Evolutionary conservation across 176 grass and related monocot species (phyloP), one percentile per base, ranked within the genome.

Genomic region (Rhipidocladum racemiflorum): DNA sequence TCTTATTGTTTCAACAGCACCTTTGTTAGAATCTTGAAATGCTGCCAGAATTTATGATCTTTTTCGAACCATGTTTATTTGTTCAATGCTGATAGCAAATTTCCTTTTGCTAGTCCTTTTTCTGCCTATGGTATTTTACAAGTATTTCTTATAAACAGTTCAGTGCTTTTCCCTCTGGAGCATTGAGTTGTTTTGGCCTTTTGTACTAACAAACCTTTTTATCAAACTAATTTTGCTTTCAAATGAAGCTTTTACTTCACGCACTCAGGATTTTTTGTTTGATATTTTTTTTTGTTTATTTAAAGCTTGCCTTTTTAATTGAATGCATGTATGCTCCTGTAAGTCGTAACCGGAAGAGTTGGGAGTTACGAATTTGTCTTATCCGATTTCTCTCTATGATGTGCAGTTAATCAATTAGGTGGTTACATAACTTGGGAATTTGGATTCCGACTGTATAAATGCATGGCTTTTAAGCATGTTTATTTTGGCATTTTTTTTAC

Each of bases 401-500:
- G 16, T 80, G 61, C 62, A 20, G 25, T 61, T 89, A 62, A 53
- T 55, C 68, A 62, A 30, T 27, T 75, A 5, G 30, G 64, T 49
- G 34, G 43, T 18, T 29, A 36, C 65, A 70, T 63, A 59, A 28
- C 32, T 80, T 84, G 27, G 43, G 46, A 75, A 63, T 43, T 86
- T 82, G 32, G 8, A n/a, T 62, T 85, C 29, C 29, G 23, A 61
- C 17, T 14, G 29, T 70, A 81, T 32, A 6, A 44, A 28, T 21
- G 54, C 54, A 45, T 44, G 42, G 28, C 16, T 44, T n/a, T 53
- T 72, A 32, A 45, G 24, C 28, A 38, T 81, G 51, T 77, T 63
- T 46, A 27, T 85, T 55, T 85, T 71, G 54, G 35, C 12, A 71
- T 18, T 60, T 36, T 60, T 36, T 81, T 81, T 53, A 40, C 34